Percentiles rank a stretch among this genome's conserved stretches.
Conservation (phyloP, 2,329 filamentous ascomycete species). For the Pseudogymnoascus sp. region DNA sequence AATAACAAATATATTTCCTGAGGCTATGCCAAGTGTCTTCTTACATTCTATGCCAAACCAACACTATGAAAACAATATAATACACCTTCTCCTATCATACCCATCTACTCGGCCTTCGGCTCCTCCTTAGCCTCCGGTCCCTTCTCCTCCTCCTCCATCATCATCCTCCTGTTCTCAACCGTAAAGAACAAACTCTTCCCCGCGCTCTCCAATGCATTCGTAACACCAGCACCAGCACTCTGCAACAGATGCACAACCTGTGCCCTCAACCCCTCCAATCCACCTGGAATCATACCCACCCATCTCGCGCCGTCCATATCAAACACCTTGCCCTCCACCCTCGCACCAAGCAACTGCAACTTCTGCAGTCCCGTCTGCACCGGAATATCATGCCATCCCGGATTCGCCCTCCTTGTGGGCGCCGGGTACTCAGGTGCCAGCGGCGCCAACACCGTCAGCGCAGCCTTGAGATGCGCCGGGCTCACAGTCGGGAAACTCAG, state of each 20-base stretch:
- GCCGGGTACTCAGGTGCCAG: constrained; percentile 66
- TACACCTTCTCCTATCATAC: constrained; percentile 1
- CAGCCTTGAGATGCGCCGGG: constrained; percentile 74
- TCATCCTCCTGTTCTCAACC: constrained; percentile 70
- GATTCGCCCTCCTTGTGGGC: constrained; percentile 66
- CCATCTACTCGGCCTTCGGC: constrained; percentile 17
- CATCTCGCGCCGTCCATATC: constrained; percentile 45
- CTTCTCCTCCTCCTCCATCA: constrained; percentile 66
- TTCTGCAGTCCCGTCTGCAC: constrained; percentile 83
- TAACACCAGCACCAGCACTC: constrained; percentile 68
- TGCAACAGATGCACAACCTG: constrained; percentile 79
- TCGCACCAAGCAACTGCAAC: constrained; percentile 75
- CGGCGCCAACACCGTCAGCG: constrained; percentile 70
- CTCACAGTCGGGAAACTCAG: constrained; percentile 77
- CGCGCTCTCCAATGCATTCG: constrained; percentile 70
- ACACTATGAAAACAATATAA: constrained; percentile 11
- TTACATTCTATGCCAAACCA: constrained; percentile 5
- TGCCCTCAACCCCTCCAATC: constrained; percentile 69
- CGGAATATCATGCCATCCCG: constrained; percentile 70
- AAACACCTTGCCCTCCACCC: constrained; percentile 64
- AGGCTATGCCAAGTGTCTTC: constrained; percentile 2
- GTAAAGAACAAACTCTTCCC: constrained; percentile 80
- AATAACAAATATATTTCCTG: constrained; percentile 5
- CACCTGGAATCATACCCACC: constrained; percentile 72
- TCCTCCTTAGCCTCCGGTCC: constrained; percentile 14